These are phyloP conservation scores for Lecanicillium sp. DNA, from an alignment of 2,329 filamentous ascomycete genomes.

Conservation along the genomic window DNA sequence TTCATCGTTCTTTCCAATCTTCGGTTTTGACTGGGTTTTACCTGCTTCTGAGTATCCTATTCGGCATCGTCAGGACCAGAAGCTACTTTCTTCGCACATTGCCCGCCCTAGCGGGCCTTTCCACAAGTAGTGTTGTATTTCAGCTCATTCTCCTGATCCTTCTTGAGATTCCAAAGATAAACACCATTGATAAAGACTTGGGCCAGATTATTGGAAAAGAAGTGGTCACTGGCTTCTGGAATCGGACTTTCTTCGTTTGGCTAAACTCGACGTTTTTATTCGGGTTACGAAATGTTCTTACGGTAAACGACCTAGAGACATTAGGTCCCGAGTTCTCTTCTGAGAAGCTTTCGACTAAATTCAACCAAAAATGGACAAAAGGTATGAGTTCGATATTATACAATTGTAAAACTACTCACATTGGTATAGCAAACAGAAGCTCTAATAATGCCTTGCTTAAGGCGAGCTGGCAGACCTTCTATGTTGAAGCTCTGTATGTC, in stretches of 20 bases:
- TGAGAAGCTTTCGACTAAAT: not conserved
- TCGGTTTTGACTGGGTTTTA: constrained; percentile 23
- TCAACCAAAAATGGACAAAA: not conserved
- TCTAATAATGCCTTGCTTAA: too few species aligned
- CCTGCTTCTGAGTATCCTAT: constrained; percentile 21
- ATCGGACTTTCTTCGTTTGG: not conserved
- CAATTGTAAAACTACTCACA: too few species aligned
- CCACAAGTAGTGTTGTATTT: constrained; percentile 15
- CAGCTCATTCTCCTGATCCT: constrained; percentile 20
- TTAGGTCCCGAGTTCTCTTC: constrained; percentile 3
- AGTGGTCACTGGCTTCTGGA: not conserved
- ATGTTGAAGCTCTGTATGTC: too few species aligned
- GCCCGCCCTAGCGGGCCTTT: constrained; percentile 16
- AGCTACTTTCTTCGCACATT: constrained; percentile 24
- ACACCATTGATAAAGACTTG: not conserved
- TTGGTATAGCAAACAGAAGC: too few species aligned
- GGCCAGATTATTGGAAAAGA: constrained; percentile 1
- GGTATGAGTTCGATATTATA: too few species aligned
- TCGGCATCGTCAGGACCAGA: constrained; percentile 23
- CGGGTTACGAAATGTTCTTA: not conserved
- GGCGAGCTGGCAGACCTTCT: too few species aligned
- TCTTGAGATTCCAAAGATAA: constrained; percentile 21
- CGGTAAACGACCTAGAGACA: not conserved
- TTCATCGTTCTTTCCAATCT: constrained; percentile 21
- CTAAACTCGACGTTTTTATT: constrained; percentile 1